Evolutionary conservation across 129 eudicot genomes (phyloP).

Genomic region (Helianthus tuberosus): DNA sequence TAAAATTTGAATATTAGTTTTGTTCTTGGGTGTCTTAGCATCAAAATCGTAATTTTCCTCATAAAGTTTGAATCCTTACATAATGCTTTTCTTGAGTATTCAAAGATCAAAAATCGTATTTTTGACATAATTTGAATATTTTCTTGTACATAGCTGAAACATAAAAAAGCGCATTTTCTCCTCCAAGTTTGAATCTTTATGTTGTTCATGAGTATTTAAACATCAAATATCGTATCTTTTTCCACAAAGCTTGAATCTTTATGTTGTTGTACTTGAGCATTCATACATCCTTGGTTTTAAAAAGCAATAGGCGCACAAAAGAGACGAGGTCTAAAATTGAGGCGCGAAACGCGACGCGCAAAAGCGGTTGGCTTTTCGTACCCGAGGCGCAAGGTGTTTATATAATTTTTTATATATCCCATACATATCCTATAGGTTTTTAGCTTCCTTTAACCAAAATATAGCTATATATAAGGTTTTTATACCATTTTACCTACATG

Average conservation of each 20-base stretch:
- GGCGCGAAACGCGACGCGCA: too few species aligned
- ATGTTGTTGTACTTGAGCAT: not conserved
- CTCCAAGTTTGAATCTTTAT: slow-evolving; percentile 2
- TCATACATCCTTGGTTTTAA: not conserved
- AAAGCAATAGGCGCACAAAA: too few species aligned
- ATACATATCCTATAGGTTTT: too few species aligned
- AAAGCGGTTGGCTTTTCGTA: too few species aligned
- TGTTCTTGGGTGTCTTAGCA: not conserved
- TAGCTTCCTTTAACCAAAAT: too few species aligned
- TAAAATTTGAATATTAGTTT: not conserved
- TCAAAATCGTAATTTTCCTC: not conserved
- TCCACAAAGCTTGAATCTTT: not conserved
- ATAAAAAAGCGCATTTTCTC: not conserved
- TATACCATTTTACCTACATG: too few species aligned
- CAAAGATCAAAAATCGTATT: not conserved
- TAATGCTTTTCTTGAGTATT: not conserved
- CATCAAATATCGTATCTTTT: not conserved
- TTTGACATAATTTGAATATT: not conserved
- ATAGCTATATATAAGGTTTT: too few species aligned
- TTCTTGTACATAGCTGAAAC: slow-evolving; percentile 1
- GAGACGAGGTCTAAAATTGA: too few species aligned
- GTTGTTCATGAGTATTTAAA: not conserved
- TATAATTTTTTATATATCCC: too few species aligned
- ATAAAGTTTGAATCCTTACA: not conserved
- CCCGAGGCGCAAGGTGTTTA: too few species aligned